A percentile compares a stretch with the other conserved stretches of the same genome.
These are phyloP conservation scores for Gentiana macrophylla DNA, from an alignment of 257 asterid species.

Conservation along the genomic window DNA sequence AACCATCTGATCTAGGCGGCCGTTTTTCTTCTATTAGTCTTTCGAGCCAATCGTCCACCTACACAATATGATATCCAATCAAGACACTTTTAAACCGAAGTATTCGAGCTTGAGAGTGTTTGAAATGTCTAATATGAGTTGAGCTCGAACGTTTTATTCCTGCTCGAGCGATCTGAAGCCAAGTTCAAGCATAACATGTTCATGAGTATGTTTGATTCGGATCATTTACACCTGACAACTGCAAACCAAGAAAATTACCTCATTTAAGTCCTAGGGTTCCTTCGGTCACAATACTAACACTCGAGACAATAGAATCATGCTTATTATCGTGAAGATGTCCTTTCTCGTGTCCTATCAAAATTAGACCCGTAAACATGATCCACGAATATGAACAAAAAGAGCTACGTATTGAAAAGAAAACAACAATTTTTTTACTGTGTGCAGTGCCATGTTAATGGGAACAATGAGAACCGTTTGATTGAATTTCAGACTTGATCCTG, in stretches of 20 bases:
- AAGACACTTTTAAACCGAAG: no score
- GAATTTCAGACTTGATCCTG: conserved; percentile 76
- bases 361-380: background rate
- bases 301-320: conserved; percentile 82
- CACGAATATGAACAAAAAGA: conserved; percentile 5
- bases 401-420: background rate
- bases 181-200: no score
- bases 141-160: no score
- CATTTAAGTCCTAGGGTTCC: conserved; percentile 86
- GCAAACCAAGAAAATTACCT: conserved; percentile 29
- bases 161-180: no score
- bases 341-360: conserved; percentile 48
- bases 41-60: no score
- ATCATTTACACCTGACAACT: no score
- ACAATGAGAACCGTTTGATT: conserved; percentile 44
- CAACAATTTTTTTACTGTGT: conserved; percentile 32
- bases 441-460: conserved; percentile 54
- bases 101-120: no score
- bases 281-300: conserved; percentile 86
- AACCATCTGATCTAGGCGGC: no score
- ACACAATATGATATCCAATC: no score
- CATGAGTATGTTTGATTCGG: no score
- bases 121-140: no score
- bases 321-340: conserved; percentile 60
- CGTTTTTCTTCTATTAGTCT: no score